Conservation (phyloP, 1,284 basidiomycete genomes). For the Puccinia sorghi region DNA sequence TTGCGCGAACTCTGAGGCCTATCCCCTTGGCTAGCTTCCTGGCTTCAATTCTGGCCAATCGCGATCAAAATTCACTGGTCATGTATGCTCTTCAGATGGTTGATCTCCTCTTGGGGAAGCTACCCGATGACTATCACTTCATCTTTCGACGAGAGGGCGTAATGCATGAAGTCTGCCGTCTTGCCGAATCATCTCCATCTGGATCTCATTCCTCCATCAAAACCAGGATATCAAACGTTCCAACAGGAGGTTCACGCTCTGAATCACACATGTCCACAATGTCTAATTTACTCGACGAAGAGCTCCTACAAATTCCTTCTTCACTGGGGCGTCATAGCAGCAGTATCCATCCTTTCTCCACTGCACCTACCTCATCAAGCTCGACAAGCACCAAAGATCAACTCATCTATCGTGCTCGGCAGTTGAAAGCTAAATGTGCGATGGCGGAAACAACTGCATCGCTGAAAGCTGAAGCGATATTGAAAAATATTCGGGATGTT, state of each 20-base stretch:
- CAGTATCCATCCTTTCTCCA: constrained; percentile 33
- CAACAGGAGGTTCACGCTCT: constrained; percentile 10
- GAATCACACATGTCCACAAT: constrained; percentile 23
- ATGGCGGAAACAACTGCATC: constrained; percentile 42
- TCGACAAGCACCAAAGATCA: constrained; percentile 38
- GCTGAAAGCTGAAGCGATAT: constrained; percentile 64
- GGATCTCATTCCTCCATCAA: constrained; percentile 62
- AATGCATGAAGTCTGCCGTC: constrained; percentile 79
- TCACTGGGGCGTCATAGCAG: constrained; percentile 5
- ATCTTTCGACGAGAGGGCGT: constrained; percentile 90
- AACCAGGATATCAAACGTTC: constrained; percentile 50
- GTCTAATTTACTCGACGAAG: constrained; percentile 17
- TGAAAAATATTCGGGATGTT: constrained; percentile 64
- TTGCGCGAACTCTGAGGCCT: constrained; percentile 75
- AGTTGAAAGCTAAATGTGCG: constrained; percentile 33
- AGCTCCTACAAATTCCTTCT: constrained; percentile 21
- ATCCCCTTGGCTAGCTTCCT: constrained; percentile 89
- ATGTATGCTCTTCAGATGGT: constrained; percentile 85
- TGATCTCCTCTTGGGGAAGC: constrained; percentile 78
- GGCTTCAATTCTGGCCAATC: constrained; percentile 84
- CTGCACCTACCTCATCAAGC: constrained; percentile 14
- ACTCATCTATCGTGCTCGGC: constrained; percentile 50
- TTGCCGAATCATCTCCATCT: constrained; percentile 58
- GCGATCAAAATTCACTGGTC: constrained; percentile 79
- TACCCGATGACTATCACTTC: constrained; percentile 77